A percentile compares a stretch with the other conserved stretches of the same genome.
Conservation (phyloP, 441 rosid species). For the Populus trichocarpa region DNA sequence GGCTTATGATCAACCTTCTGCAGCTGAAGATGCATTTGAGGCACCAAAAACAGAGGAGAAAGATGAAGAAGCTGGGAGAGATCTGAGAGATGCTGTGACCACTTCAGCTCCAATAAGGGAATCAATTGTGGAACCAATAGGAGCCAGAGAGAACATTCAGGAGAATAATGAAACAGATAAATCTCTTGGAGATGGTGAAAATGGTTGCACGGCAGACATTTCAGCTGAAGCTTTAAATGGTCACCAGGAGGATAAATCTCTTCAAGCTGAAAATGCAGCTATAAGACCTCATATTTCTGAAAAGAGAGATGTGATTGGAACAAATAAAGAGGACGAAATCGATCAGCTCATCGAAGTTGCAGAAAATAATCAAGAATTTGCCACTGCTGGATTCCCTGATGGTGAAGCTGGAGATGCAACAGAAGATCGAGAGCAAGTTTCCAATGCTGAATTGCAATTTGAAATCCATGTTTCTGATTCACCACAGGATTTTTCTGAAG, state of each 20-base stretch:
- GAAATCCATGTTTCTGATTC: conserved; percentile 15
- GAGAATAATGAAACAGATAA: conserved; percentile 11
- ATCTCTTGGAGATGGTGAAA: conserved; percentile 14
- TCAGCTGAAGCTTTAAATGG: conserved; percentile 13
- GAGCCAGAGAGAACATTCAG: conserved; percentile 13
- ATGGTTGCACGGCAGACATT: not conserved
- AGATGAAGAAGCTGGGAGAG: conserved; percentile 16
- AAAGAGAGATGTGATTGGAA: conserved; percentile 14
- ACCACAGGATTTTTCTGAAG: conserved; percentile 5
- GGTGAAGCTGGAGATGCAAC: conserved; percentile 3
- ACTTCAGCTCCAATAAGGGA: conserved; percentile 13
- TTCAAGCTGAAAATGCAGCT: conserved; percentile 9
- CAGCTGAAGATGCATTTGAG: conserved; percentile 17
- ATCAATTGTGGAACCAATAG: conserved; percentile 12
- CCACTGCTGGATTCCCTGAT: conserved; percentile 11
- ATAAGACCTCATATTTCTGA: conserved; percentile 5
- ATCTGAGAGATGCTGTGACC: not conserved
- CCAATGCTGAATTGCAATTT: not conserved
- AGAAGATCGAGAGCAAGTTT: conserved; percentile 15
- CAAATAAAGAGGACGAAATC: conserved; percentile 14
- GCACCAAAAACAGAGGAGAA: conserved; percentile 20
- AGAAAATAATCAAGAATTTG: conserved; percentile 10
- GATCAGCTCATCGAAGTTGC: conserved; percentile 13
- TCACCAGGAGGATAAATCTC: conserved; percentile 4
- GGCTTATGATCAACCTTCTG: conserved; percentile 21